A percentile compares a stretch with the other conserved stretches of the same genome.
These are phyloP conservation scores for Circinella minor DNA, from an alignment of 371 early-diverging fungal species.

Conservation along the genomic window DNA sequence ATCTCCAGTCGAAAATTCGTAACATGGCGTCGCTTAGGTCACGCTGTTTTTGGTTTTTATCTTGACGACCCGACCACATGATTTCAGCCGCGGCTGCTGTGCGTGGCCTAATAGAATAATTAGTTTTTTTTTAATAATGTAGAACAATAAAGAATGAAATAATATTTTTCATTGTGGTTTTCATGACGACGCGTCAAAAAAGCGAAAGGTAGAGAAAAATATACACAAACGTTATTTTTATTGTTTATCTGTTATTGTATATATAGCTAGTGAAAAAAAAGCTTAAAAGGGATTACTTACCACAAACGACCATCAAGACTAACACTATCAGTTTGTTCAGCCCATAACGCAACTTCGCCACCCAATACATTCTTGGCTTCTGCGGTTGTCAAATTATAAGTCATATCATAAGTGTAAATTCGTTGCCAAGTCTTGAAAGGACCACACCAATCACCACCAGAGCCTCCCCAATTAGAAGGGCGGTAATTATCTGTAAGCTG, in stretches of 20 bases:
- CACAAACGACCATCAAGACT: slow-evolving; percentile 71
- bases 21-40: slow-evolving; percentile 65
- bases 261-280: not conserved
- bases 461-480: slow-evolving; percentile 43
- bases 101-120: slow-evolving; percentile 37
- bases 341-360: slow-evolving; percentile 70
- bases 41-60: slow-evolving; percentile 56
- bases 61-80: slow-evolving; percentile 77
- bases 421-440: slow-evolving; percentile 86
- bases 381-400: slow-evolving; percentile 59
- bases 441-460: slow-evolving; percentile 59
- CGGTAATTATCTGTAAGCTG: slow-evolving; percentile 30
- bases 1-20: slow-evolving; percentile 77
- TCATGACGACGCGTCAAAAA: no score
- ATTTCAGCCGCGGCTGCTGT: slow-evolving; percentile 64
- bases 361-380: slow-evolving; percentile 53
- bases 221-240: not conserved
- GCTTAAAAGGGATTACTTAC: slow-evolving; percentile 24
- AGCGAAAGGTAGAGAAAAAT: not conserved
- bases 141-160: not conserved
- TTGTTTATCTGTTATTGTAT: not conserved
- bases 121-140: not conserved
- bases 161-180: no score
- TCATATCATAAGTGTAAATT: slow-evolving; percentile 75
- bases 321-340: slow-evolving; percentile 71